These are phyloP conservation scores for Pythium dissotocum DNA, from an alignment of 352 stramenopile genomes.

Conservation along the genomic window DNA sequence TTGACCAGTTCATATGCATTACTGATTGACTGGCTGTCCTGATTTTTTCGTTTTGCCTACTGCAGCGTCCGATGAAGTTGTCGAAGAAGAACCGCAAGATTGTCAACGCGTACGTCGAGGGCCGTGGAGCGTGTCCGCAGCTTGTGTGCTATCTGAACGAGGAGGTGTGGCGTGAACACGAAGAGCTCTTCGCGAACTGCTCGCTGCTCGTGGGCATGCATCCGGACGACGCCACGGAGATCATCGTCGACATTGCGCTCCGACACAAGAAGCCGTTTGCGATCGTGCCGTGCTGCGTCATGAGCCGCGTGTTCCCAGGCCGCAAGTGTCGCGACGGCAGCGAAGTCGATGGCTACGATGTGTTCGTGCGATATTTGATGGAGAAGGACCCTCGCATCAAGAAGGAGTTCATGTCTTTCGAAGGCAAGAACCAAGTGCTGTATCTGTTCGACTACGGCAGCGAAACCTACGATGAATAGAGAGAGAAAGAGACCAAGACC, in stretches of 20 bases:
- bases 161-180: constrained; percentile 46
- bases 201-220: constrained; percentile 94
- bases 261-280: constrained; percentile 91
- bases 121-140: constrained; percentile 51
- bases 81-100: constrained; percentile 74
- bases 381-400: constrained; percentile 76
- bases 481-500: not conserved
- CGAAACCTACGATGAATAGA: not conserved
- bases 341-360: constrained; percentile 76
- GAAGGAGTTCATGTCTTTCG: constrained; percentile 71
- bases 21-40: not conserved
- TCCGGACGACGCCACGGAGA: constrained; percentile 95
- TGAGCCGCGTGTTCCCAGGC: constrained; percentile 91
- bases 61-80: constrained; percentile 75
- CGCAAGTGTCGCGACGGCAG: constrained; percentile 57
- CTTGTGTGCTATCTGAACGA: constrained; percentile 62
- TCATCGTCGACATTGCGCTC: constrained; percentile 93
- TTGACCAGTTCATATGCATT: not conserved
- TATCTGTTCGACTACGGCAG: constrained; percentile 66
- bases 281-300: constrained; percentile 96
- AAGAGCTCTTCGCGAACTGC: constrained; percentile 69
- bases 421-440: constrained; percentile 83
- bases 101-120: constrained; percentile 33
- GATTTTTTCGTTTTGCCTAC: not conserved
- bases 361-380: constrained; percentile 79